A percentile compares a stretch with the other conserved stretches of the same genome.
These are phyloP conservation scores for Austropuccinia psidii DNA, from an alignment of 1,284 basidiomycete species.

Conservation along the genomic window DNA sequence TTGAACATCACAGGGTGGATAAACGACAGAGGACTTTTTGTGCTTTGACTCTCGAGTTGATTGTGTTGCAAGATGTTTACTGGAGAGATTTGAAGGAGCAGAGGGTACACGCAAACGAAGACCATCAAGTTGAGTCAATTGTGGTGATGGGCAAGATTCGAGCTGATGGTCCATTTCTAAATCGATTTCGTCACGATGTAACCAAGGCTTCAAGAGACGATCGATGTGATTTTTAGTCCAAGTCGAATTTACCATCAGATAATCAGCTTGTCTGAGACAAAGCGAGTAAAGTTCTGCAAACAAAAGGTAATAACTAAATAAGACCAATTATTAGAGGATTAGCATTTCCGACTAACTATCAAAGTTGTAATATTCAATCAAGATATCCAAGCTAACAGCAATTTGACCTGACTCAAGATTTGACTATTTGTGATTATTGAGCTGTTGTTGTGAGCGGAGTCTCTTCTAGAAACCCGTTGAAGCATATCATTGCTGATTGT, in stretches of 20 bases:
- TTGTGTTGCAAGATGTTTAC: not conserved
- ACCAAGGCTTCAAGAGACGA: conserved; percentile 53
- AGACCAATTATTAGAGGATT: not conserved
- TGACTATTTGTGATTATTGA: conserved; percentile 57
- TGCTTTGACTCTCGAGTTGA: not conserved
- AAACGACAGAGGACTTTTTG: not conserved
- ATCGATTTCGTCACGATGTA: not conserved
- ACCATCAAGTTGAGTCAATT: conserved; percentile 20
- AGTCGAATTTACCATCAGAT: conserved; percentile 81
- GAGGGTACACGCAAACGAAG: conserved; percentile 61
- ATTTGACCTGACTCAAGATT: conserved; percentile 61
- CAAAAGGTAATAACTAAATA: conserved; percentile 70
- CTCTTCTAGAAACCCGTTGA: conserved; percentile 61
- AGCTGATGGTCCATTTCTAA: conserved; percentile 5
- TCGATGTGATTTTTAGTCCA: conserved; percentile 88
- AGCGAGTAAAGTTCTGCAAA: conserved; percentile 75
- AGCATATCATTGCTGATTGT: conserved; percentile 95
- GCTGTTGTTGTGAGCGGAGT: conserved; percentile 62
- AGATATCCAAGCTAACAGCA: conserved; percentile 55
- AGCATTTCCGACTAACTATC: conserved; percentile 6
- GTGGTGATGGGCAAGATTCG: not conserved
- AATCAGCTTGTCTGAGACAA: conserved; percentile 63
- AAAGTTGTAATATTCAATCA: conserved; percentile 3
- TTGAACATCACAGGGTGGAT: not conserved
- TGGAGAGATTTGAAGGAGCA: not conserved